Percentiles rank a stretch among this genome's conserved stretches.
Evolutionary conservation across 2,329 filamentous ascomycete genomes (phyloP).

Genomic region (Ophiosphaerella herpotricha): DNA sequence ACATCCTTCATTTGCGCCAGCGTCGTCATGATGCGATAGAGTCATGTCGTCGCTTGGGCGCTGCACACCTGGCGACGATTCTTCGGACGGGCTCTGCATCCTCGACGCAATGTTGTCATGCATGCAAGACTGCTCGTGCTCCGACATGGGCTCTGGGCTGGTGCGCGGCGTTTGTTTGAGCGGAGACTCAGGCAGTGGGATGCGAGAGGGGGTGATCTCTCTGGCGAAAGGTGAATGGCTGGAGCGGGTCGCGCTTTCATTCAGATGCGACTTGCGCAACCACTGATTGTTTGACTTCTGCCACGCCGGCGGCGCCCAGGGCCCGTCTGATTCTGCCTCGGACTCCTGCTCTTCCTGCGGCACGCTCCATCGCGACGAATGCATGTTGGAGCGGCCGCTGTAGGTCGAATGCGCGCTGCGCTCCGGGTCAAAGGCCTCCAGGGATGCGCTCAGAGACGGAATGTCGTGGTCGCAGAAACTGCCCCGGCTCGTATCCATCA

Average conservation of each 20-base stretch:
- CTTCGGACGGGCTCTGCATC: constrained; percentile 39
- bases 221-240: constrained; percentile 63
- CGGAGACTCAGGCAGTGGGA: constrained; percentile 65
- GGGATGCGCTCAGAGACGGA: constrained; percentile 45
- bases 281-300: constrained; percentile 62
- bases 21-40: constrained; percentile 35
- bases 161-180: constrained; percentile 60
- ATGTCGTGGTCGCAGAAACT: constrained; percentile 45
- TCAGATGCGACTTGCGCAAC: constrained; percentile 54
- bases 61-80: constrained; percentile 26
- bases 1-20: constrained; percentile 40
- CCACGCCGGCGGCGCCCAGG: constrained; percentile 71
- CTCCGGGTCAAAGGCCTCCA: constrained; percentile 47
- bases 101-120: constrained; percentile 41
- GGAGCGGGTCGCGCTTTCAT: constrained; percentile 39
- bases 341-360: constrained; percentile 46
- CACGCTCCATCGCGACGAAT: constrained; percentile 52
- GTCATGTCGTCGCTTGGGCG: constrained; percentile 26
- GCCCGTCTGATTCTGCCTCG: constrained; percentile 53
- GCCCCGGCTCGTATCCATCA: constrained; percentile 38
- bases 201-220: constrained; percentile 59
- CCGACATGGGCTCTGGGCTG: constrained; percentile 54
- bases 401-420: constrained; percentile 42
- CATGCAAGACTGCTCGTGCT: constrained; percentile 33
- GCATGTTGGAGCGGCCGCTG: constrained; percentile 66